Evolutionary conservation across 2,329 filamentous ascomycete genomes (phyloP), one percentile per base, ranked within the genome.

Genomic region (Thermothelomyces thermophilus): DNA sequence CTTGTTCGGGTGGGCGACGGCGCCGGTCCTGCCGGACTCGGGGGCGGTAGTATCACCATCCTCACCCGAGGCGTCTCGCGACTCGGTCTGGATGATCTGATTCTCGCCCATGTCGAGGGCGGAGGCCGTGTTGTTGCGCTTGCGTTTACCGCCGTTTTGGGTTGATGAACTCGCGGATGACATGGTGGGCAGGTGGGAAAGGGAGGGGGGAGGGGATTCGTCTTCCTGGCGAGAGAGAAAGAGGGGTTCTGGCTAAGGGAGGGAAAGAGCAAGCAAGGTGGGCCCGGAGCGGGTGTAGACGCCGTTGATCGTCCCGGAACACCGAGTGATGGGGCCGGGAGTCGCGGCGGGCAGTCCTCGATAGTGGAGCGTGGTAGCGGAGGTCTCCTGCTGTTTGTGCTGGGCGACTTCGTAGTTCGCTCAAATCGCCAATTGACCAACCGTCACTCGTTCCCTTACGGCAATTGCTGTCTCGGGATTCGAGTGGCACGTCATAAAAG

Each of bases 51-150:
- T 87, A 61, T 86, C 83, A 61, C 80, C 83, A 65, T 91, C 88
- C 70, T 95, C 87, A 57, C 77, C 86, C 14, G 87, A 91, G 53
- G 86, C 87, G 71, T 94, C 87, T 64, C 86, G 81, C 31, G 87
- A 90, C 16, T 86, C 89, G 31, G 86, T 76, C 65, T 85, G 81
- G 48, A 80, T 74, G 56, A 66, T 66, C 54, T 60, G 56, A 41
- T 55, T 77, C 66, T 84, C 80, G 48, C 80, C 76, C 59, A 68
- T 68, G 40, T 62, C 59, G 53, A 59, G 50, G 50, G 55, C 63
- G 49, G 53, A 59, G 58, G 55, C 70, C 64, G 54, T 73, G 64
- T 58, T 74, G 69, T 77, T 79, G 67, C 90, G 83, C 79, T 95
- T 95, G 70, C 90, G 85, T 76, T 95, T 95, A 61, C 76, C 77